Conservation (phyloP, 2,329 filamentous ascomycete genomes). For the Xylaria sp. region DNA sequence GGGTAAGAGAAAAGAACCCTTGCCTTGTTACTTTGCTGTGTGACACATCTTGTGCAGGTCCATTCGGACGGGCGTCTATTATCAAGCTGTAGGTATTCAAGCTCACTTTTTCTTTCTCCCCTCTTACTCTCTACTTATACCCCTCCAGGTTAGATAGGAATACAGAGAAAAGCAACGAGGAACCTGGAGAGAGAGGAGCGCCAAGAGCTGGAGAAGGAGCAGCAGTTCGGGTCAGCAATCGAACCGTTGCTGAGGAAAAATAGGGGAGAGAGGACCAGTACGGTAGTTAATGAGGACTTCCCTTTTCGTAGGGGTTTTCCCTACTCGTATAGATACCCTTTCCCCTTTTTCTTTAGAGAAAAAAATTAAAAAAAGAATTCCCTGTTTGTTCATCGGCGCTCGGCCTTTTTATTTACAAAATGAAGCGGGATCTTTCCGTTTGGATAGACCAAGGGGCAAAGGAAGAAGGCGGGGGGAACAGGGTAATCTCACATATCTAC, state of each 20-base stretch:
- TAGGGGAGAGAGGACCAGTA: background rate
- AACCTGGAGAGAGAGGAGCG: background rate
- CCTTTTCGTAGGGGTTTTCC: background rate
- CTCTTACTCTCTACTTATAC: background rate
- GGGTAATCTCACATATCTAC: conserved; percentile 8
- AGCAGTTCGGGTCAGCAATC: conserved; percentile 34
- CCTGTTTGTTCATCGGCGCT: too few relatives aligned
- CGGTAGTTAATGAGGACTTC: background rate
- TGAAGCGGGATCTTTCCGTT: conserved; percentile 3
- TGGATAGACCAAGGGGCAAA: background rate
- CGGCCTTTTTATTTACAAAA: background rate
- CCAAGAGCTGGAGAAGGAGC: conserved; percentile 18
- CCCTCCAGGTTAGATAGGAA: background rate
- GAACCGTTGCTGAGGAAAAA: conserved; percentile 12
- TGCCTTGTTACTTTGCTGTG: conserved; percentile 9
- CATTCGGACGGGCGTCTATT: conserved; percentile 8
- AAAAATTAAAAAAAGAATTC: too few relatives aligned
- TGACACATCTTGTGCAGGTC: conserved; percentile 13
- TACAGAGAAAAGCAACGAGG: conserved; percentile 1
- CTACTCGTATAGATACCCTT: background rate
- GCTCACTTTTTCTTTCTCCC: too few relatives aligned
- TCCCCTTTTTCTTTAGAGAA: conserved; percentile 2
- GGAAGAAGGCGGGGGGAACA: background rate
- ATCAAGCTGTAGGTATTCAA: too few relatives aligned
- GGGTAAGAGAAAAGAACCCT: background rate